Percentiles rank a stretch among this genome's conserved stretches.
Conservation (phyloP, 2,329 filamentous ascomycete species). For the Aspergillus vadensis region DNA sequence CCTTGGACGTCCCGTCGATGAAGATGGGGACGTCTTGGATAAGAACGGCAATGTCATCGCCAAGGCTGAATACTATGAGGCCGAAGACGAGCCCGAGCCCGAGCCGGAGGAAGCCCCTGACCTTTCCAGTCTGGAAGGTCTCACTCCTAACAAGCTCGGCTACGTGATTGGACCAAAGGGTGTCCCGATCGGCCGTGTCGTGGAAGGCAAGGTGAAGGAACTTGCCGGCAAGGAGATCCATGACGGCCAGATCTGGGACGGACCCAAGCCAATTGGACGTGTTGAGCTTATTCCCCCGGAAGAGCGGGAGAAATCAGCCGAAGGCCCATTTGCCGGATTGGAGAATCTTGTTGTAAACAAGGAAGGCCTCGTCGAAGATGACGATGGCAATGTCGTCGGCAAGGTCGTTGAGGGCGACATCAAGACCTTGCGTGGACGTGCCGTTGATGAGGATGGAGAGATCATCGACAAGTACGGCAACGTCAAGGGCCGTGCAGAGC, state of each 20-base stretch:
- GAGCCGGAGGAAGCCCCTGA: slow-evolving; percentile 50
- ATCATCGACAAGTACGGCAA: slow-evolving; percentile 75
- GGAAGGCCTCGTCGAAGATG: slow-evolving; percentile 67
- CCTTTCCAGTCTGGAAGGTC: slow-evolving; percentile 56
- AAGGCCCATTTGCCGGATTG: slow-evolving; percentile 60
- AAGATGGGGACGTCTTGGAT: slow-evolving; percentile 64
- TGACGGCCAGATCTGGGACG: slow-evolving; percentile 58
- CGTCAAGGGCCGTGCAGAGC: slow-evolving; percentile 61
- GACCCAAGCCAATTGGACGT: slow-evolving; percentile 58
- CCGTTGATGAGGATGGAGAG: slow-evolving; percentile 80
- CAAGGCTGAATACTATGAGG: slow-evolving; percentile 54
- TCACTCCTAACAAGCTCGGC: slow-evolving; percentile 60
- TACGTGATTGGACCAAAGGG: slow-evolving; percentile 57
- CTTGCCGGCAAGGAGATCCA: slow-evolving; percentile 60
- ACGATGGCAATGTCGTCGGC: slow-evolving; percentile 76
- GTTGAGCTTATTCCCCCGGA: slow-evolving; percentile 61
- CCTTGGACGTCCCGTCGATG: slow-evolving; percentile 60
- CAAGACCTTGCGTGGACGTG: slow-evolving; percentile 71
- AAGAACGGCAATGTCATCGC: slow-evolving; percentile 64
- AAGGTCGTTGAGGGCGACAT: slow-evolving; percentile 69
- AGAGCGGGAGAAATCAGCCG: slow-evolving; percentile 57
- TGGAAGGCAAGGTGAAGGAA: slow-evolving; percentile 60
- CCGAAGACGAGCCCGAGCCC: slow-evolving; percentile 50
- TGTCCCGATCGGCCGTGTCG: slow-evolving; percentile 58
- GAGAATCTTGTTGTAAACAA: slow-evolving; percentile 60